These are phyloP conservation scores for Rehmannia glutinosa DNA, from an alignment of 257 asterid species.

Conservation along the genomic window DNA sequence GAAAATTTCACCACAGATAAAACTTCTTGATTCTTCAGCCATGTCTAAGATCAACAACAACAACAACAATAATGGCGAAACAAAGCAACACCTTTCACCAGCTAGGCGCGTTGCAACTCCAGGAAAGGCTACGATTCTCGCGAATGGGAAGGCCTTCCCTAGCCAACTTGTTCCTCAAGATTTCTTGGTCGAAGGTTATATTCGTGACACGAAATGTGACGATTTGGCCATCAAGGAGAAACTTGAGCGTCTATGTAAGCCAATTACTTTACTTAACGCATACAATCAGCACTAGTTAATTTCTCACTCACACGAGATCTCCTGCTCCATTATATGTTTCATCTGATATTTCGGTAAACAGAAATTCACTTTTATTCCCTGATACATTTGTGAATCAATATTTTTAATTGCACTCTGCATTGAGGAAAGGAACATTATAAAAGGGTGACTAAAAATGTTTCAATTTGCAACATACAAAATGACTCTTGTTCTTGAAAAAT, in stretches of 20 bases:
- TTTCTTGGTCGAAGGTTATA: slow-evolving; percentile 73
- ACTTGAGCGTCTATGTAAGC: slow-evolving; percentile 72
- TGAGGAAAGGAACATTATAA: too few relatives aligned
- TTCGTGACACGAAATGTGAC: slow-evolving; percentile 75
- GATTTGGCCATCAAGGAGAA: slow-evolving; percentile 75
- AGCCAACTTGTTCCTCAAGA: slow-evolving; percentile 83
- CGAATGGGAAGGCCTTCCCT: slow-evolving; percentile 84
- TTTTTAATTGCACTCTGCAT: too few relatives aligned
- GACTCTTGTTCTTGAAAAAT: too few relatives aligned
- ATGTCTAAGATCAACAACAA: slow-evolving; percentile 46
- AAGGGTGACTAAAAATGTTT: too few relatives aligned
- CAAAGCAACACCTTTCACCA: slow-evolving; percentile 5
- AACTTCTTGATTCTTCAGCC: not conserved
- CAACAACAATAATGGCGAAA: slow-evolving; percentile 26
- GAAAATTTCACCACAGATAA: not conserved
- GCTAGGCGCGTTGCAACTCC: slow-evolving; percentile 42
- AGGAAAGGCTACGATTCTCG: slow-evolving; percentile 80
- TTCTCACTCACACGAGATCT: too few relatives aligned
- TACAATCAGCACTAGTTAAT: not conserved
- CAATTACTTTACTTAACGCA: too few relatives aligned
- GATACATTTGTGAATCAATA: too few relatives aligned
- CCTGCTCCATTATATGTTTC: too few relatives aligned
- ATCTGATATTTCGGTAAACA: too few relatives aligned
- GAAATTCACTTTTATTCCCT: too few relatives aligned
- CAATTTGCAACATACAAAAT: too few relatives aligned